Evolutionary conservation across 805 yeast species (phyloP), one percentile per base, ranked within the genome.

Genomic region (Starmerella etchellsii): DNA sequence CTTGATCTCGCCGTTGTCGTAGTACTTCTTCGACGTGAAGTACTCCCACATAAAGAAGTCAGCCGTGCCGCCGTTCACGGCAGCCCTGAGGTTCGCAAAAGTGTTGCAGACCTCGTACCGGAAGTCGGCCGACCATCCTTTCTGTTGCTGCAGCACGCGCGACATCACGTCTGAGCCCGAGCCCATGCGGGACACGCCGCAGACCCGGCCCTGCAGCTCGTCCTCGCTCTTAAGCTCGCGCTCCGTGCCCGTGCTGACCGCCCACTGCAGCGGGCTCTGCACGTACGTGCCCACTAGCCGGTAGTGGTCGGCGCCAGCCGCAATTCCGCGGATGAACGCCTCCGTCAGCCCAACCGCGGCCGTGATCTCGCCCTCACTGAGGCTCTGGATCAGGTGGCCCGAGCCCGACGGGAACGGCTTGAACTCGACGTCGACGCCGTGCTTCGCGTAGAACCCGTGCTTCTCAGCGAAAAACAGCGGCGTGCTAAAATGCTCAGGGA

Each of bases 11-110:
- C 73, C 70, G 41, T 63, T 69, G 54, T 82, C 95, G 58, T 81
- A 83, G 63, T 81, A 85, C 57, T 73, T 74, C 56, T 85, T 85
- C 26, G 87, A 75, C 1, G 96, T 85, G 65, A 85, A 85, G 60
- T 81, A 71, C 55, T 85, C 96, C 96, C 96, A 85, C 94, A 87
- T 81, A 60, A 85, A 85, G 2, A 88, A 93, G 55, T 85, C 95
- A 19, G 69, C 66, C 3, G 57, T 64, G 11, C 60, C 67, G 44
- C 60, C 62, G 60, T 83, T 83, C 29, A 85, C 96, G 2, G 85
- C 76, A 47, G 74, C 82, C 47, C 96, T 69, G 53, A 85, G 67
- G 54, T 80, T 81, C 54, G 71, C 69, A 63, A 85, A 85, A 46
- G 71, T 81, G 49, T 75, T 66, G 48, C 77, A 65, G 15, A 79